phyloP scores from a whole-genome alignment of 2,329 filamentous ascomycete species.

The Sporothrix luriei region DNA sequence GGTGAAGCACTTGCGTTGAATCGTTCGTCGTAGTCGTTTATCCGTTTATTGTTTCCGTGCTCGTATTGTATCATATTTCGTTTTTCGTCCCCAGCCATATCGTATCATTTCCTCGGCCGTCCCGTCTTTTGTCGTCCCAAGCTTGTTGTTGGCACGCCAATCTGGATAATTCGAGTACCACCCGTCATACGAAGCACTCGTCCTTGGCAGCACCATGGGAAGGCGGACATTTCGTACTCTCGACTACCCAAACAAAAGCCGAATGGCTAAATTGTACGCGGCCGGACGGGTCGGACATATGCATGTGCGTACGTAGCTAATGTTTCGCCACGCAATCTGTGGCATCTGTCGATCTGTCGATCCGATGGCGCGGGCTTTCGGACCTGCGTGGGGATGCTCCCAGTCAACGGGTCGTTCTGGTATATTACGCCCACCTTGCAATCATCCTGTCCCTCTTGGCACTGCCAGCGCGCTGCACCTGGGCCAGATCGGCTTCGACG shows the following conservation, averaged over 20 bases:
- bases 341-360: neutral
- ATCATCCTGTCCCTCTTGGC: slow-evolving; percentile 55
- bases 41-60: neutral
- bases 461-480: slow-evolving; percentile 46
- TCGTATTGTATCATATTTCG: too few species aligned
- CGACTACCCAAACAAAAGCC: neutral
- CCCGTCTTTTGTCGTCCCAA: neutral
- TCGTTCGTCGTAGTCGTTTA: neutral
- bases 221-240: neutral
- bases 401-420: neutral
- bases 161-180: slow-evolving; percentile 2
- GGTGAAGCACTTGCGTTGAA: too few species aligned
- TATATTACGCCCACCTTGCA: slow-evolving; percentile 45
- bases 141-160: neutral
- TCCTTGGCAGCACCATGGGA: neutral
- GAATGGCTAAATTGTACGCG: slow-evolving; percentile 11
- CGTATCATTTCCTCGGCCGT: neutral
- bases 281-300: neutral
- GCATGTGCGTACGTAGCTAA: neutral
- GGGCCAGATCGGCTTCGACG: slow-evolving; percentile 45
- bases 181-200: neutral
- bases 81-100: too few species aligned
- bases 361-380: neutral
- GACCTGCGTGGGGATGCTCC: slow-evolving; percentile 15
- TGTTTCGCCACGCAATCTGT: neutral